Percentiles rank a stretch among this genome's conserved stretches.
Conservation (phyloP, 805 yeast species). For the Diddensiella santjacobensis region DNA sequence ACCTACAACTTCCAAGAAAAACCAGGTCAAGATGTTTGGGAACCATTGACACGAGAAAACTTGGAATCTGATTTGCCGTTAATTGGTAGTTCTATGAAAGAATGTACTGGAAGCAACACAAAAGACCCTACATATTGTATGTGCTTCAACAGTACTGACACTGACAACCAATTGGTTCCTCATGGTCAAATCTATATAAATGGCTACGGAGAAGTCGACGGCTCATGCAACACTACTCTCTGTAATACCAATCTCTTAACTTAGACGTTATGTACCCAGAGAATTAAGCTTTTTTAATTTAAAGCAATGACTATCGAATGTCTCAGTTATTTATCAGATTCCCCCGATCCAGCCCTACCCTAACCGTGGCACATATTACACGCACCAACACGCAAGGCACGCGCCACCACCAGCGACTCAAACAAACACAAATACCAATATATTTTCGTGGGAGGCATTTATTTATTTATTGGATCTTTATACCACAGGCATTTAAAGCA, state of each 20-base stretch:
- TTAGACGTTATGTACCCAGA: not conserved
- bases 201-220: not conserved
- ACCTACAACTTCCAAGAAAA: not conserved
- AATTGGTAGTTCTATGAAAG: not conserved
- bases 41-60: not conserved
- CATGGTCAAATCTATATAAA: conserved; percentile 1
- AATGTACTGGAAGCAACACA: not conserved
- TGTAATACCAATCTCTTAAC: not conserved
- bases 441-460: no score
- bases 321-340: no score
- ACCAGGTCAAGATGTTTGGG: not conserved
- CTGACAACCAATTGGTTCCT: not conserved
- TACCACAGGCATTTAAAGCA: no score
- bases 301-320: no score
- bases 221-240: conserved; percentile 1
- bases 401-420: not conserved
- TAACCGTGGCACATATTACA: not conserved
- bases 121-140: not conserved
- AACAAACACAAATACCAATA: not conserved
- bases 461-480: no score
- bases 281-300: not conserved
- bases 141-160: not conserved
- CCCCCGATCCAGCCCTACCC: not conserved
- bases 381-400: not conserved
- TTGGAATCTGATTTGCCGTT: not conserved